phyloP scores from a whole-genome alignment of 345 rosid species.

The Cardiospermum halicacabum region DNA sequence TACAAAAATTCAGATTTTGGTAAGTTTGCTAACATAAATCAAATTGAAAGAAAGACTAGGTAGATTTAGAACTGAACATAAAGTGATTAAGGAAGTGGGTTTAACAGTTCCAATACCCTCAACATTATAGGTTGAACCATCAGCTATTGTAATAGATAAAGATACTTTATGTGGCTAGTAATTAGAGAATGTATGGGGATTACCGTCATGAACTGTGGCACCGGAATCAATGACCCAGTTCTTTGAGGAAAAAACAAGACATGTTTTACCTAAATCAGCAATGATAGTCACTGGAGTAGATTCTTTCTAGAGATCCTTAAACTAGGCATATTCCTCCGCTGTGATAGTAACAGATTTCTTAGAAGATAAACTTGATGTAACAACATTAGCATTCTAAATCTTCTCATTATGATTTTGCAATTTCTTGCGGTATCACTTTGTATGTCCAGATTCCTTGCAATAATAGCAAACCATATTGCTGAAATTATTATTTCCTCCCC shows the following conservation, averaged over 20 bases:
- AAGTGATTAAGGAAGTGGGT: not conserved
- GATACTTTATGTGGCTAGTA: no score
- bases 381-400: not conserved
- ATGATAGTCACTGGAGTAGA: not conserved
- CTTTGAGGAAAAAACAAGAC: not conserved
- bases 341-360: no score
- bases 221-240: constrained; percentile 7
- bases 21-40: constrained; percentile 11
- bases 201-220: constrained; percentile 8
- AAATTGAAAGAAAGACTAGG: no score
- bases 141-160: no score
- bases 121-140: no score
- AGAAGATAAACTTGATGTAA: no score
- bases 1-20: not conserved
- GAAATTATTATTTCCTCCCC: no score
- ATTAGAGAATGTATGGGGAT: no score
- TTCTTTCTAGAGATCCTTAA: not conserved
- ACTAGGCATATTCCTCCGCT: no score
- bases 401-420: not conserved
- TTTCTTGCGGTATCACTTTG: not conserved
- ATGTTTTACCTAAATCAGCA: not conserved
- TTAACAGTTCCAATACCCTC: no score
- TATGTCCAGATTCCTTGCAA: not conserved
- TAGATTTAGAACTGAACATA: no score
- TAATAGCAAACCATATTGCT: not conserved